Evolutionary conservation across 192 early-diverging fungal species (phyloP).

Genomic region (Backusella australiensis): DNA sequence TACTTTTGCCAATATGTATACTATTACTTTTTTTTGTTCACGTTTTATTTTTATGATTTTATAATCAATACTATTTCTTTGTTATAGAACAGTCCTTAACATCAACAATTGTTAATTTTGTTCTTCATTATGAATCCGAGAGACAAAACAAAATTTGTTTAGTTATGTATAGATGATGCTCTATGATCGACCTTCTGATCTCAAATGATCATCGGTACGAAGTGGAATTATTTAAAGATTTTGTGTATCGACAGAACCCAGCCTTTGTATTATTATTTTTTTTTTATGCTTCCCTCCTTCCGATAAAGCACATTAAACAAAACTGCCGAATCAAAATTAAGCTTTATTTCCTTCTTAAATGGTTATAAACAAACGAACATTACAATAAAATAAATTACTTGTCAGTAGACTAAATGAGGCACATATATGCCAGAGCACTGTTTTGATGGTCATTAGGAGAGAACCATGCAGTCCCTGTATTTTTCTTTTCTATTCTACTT

Average conservation of each 20-base stretch:
- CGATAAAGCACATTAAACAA: background rate
- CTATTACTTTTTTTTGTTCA: background rate
- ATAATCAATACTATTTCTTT: background rate
- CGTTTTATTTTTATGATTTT: background rate
- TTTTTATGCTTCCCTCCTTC: background rate
- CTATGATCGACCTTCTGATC: background rate
- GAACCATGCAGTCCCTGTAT: background rate
- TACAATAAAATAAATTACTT: background rate
- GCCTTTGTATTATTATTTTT: background rate
- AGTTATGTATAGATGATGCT: background rate
- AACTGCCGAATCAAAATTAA: background rate
- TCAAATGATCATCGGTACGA: background rate
- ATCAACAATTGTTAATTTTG: background rate
- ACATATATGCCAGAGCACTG: background rate
- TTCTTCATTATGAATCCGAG: background rate
- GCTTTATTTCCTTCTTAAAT: background rate
- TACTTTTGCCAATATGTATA: background rate
- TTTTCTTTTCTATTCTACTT: constrained; percentile 5
- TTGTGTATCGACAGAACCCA: background rate
- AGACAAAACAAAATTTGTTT: background rate
- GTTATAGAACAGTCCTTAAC: background rate
- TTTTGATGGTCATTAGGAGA: background rate
- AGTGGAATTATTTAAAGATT: background rate
- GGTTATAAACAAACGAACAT: background rate
- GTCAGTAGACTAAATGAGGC: background rate